Percentiles rank a stretch among this genome's conserved stretches.
These are phyloP conservation scores for Microthlaspi erraticum DNA, from an alignment of 345 rosid genomes.

Conservation along the genomic window DNA sequence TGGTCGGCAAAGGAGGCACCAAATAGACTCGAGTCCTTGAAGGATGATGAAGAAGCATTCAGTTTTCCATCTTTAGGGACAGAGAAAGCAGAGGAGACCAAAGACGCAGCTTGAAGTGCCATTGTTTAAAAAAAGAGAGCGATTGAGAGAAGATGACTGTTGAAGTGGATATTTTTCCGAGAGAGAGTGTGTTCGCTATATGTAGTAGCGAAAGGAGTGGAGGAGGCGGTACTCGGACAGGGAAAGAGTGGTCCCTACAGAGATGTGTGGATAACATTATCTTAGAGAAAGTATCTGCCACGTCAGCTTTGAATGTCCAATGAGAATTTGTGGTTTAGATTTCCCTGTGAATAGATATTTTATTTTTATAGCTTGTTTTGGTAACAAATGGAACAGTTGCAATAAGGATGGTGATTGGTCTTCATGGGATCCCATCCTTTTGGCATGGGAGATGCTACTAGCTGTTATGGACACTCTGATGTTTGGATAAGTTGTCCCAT, in stretches of 20 bases:
- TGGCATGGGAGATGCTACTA: conserved; percentile 32
- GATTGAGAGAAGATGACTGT: conserved; percentile 15
- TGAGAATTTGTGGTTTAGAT: conserved; percentile 59
- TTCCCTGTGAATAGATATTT: conserved; percentile 48
- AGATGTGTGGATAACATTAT: conserved; percentile 70
- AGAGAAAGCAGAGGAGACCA: conserved; percentile 70
- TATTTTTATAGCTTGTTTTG: conserved; percentile 7
- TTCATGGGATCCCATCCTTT: conserved; percentile 39
- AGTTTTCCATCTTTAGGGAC: conserved; percentile 71
- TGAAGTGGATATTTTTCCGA: conserved; percentile 21
- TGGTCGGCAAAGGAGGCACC: conserved; percentile 76
- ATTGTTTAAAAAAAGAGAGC: conserved; percentile 39
- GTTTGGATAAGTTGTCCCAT: conserved; percentile 1
- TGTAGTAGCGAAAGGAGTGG: conserved; percentile 40
- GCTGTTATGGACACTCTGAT: conserved; percentile 24
- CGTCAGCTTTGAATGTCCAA: conserved; percentile 60
- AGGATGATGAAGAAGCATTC: conserved; percentile 49
- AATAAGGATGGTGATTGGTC: conserved; percentile 34
- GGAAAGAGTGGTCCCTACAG: conserved; percentile 35
- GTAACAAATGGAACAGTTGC: conserved; percentile 21
- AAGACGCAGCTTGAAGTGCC: conserved; percentile 80
- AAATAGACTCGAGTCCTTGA: conserved; percentile 81
- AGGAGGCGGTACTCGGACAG: conserved; percentile 31
- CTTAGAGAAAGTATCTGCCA: conserved; percentile 54
- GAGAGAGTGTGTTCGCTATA: conserved; percentile 31